phyloP scores from a whole-genome alignment of 805 yeast species.

The Teunomyces barrocoloradensis region DNA sequence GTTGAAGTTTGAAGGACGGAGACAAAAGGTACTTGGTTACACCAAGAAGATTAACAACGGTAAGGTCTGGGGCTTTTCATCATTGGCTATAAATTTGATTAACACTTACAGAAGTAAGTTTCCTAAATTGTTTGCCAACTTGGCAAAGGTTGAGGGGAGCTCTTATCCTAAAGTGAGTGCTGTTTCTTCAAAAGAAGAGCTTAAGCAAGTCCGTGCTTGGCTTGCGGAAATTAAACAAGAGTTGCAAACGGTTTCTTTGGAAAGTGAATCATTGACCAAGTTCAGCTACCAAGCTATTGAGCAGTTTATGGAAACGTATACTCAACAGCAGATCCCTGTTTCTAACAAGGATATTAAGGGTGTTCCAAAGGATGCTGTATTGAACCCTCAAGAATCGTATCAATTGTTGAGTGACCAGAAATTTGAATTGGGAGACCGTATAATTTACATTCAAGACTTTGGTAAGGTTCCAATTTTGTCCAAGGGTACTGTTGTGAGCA shows the following conservation, averaged over 20 bases:
- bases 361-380: slow-evolving; percentile 80
- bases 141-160: slow-evolving; percentile 23
- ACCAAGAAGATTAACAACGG: slow-evolving; percentile 61
- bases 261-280: slow-evolving; percentile 73
- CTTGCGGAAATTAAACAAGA: slow-evolving; percentile 47
- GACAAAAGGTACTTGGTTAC: slow-evolving; percentile 85
- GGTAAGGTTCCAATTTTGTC: slow-evolving; percentile 88
- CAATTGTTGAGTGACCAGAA: slow-evolving; percentile 70
- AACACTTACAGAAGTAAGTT: slow-evolving; percentile 59
- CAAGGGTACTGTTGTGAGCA: slow-evolving; percentile 85
- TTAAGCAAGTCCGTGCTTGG: slow-evolving; percentile 46
- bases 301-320: slow-evolving; percentile 46
- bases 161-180: slow-evolving; percentile 39
- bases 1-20: slow-evolving; percentile 74
- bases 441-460: slow-evolving; percentile 75
- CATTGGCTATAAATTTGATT: slow-evolving; percentile 65
- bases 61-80: slow-evolving; percentile 75
- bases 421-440: slow-evolving; percentile 86
- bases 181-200: slow-evolving; percentile 37
- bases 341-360: slow-evolving; percentile 63
- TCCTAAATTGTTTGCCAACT: slow-evolving; percentile 54
- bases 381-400: slow-evolving; percentile 71
- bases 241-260: slow-evolving; percentile 66
- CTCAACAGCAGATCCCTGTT: slow-evolving; percentile 43
- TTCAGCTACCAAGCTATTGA: slow-evolving; percentile 69